Evolutionary conservation across 352 stramenopile genomes (phyloP), one percentile per base, ranked within the genome.

Genomic region (Bremia lactucae): DNA sequence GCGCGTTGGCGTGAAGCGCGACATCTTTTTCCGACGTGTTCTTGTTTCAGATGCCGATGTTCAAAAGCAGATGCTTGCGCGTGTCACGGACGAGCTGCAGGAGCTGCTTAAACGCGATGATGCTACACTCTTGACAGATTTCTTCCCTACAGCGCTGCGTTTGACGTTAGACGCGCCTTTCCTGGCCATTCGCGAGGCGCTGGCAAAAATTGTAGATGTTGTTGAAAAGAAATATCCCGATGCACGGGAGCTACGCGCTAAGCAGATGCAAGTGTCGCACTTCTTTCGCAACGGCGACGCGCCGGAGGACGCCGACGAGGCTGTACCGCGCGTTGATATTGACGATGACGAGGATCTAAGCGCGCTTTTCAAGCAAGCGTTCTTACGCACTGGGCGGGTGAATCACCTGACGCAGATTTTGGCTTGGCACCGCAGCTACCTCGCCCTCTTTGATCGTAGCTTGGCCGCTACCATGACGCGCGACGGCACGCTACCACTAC

Each of bases 11-110:
- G 72, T 79, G n/a, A 70, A 83, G 48, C 67, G 77, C 40, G 74
- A 92, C 42, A 67, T 69, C 7, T 92, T 92, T 49, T 92, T 92
- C 50, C 79, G 75, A 2, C 76, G 79, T 14, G 52, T 92, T 33
- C 46, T 83, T 13, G 76, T 88, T 18, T 72, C 68, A 0, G 75
- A 88, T 46, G 44, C 58, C 3, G 48, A 60, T 25, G 65, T 84
- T 36, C 76, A 85, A 54, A 68, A 67, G 49, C 46, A 75, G 33
- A 80, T 86, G 69, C 53, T 76, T 4, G 36, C 49, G 23, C 52
- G 63, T 29, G 68, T 89, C 31, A 45, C 64, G 8, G 54, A 65
- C 19, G 79, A 86, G 41, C 53, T 85, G 24, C 49, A 61, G 16
- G 64, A 81, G 38, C 63, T 89, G 31, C 54, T 88, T 13, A 59